Percentiles rank a stretch among this genome's conserved stretches.
phyloP scores from a whole-genome alignment of 2,329 filamentous ascomycete species.

The Iodosphaeria phyllophila region DNA sequence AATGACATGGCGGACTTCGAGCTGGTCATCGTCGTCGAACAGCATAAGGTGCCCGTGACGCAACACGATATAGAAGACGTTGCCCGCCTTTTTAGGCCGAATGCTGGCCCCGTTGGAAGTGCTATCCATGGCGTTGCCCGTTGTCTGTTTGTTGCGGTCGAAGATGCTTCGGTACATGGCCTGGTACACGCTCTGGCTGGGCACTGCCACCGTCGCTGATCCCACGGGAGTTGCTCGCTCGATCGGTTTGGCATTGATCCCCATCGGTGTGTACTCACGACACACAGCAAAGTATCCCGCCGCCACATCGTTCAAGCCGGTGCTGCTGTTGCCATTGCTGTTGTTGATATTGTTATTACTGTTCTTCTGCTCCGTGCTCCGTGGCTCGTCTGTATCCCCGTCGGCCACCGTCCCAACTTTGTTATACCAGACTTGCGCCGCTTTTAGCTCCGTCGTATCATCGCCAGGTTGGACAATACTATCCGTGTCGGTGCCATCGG shows the following conservation, averaged over 20 bases:
- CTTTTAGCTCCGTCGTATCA: slow-evolving; percentile 44
- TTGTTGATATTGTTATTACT: too few species aligned
- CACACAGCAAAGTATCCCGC: slow-evolving; percentile 93
- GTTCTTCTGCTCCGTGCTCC: slow-evolving; percentile 36
- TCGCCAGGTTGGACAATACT: slow-evolving; percentile 40
- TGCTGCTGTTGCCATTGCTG: too few species aligned
- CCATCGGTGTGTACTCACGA: slow-evolving; percentile 78
- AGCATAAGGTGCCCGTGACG: slow-evolving; percentile 93
- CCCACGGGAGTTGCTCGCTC: slow-evolving; percentile 70
- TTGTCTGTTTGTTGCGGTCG: slow-evolving; percentile 49
- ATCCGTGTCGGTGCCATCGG: slow-evolving; percentile 12
- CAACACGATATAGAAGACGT: slow-evolving; percentile 84
- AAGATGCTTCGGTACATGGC: slow-evolving; percentile 96
- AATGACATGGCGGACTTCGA: slow-evolving; percentile 92
- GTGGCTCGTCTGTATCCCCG: slow-evolving; percentile 36
- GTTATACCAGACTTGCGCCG: too few species aligned
- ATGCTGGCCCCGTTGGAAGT: slow-evolving; percentile 28
- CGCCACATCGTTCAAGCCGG: slow-evolving; percentile 64
- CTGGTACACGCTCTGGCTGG: slow-evolving; percentile 91
- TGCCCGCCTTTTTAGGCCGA: slow-evolving; percentile 49
- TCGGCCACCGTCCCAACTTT: too few species aligned
- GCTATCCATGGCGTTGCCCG: slow-evolving; percentile 27
- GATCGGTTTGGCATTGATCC: slow-evolving; percentile 81
- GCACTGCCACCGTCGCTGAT: slow-evolving; percentile 51
- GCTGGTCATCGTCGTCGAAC: slow-evolving; percentile 86